Base-by-base conservation (phyloP, 306 rosid genomes). In the Potentilla sterilis region DNA sequence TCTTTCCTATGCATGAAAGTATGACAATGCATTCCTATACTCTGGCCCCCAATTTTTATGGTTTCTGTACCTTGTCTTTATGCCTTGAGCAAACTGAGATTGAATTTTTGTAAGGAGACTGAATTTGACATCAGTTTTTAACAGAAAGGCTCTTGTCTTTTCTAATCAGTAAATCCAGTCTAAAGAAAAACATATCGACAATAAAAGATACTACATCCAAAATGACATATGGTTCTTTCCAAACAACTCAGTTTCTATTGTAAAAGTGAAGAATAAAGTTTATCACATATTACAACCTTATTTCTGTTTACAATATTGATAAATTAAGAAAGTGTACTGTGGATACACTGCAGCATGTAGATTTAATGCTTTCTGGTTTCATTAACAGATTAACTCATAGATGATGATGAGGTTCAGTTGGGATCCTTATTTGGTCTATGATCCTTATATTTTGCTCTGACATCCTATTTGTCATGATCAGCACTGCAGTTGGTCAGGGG, bases 401-500 rank as follows among this genome's bases (percentile, higher is more conserved):
- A 65, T 34, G 58, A 34, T 78, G 74, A 22, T 21, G 32, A 63
- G 51, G 42, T 71, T 72, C 28, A 1, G 1, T 28, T 28, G 28
- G 28, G 1, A 28, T 65, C 52, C 52, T 22, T 83, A 28, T 38
- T 40, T 38, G 18, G 65, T 19, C 62, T 22, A 32, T 74, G 73
- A 37, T 67, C 58, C 48, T 46, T 55, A 67, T 48, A 81, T 63
- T 63, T 71, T 84, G 69, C 74, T 32, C 76, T 87, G 69, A 88
- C 83, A 44, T 71, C 70, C 59, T 48, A 7, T 73, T 64, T 81
- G 21, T 86, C 81, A 79, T 76, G 80, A 73, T 73, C 87, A 91
- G 98, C 86, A 87, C 96, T 48, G 52, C 68, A 67, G 80, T 77
- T 54, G 79, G 42, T 75, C 89, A 86, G 81, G 88, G 87, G 76